Base-by-base conservation (phyloP, 805 yeast genomes). In the Kockiozyma suomiensis region DNA sequence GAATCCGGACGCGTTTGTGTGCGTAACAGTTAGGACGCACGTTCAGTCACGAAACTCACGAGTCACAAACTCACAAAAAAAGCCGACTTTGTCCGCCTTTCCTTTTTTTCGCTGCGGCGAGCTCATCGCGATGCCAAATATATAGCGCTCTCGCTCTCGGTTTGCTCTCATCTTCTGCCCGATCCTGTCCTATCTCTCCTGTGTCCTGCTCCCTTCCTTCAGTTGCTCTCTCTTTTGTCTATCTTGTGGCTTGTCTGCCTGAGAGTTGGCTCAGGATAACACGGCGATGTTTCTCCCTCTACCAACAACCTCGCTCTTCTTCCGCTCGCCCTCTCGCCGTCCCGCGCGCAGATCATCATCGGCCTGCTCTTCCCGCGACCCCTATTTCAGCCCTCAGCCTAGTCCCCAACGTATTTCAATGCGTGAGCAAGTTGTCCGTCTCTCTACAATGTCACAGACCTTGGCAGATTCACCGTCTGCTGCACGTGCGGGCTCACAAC, bases 231-330 rank as follows among this genome's bases (percentile, higher is more conserved):
- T 30, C 33, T 6, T 30, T 6, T 30, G 10, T 25, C 33, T n/a
- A 7, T 25, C 12, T 35, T 26, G 35, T 45, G 2, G 15, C 17
- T 25, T 6, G 7, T 10, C 35, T 26, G 17, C 33, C 35, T 25
- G 32, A 15, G 17, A 10, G 46, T 12, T n/a, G 12, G 28, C 26
- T 3, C 13, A n/a, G 25, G 28, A 8, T 28, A 2, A 10, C 46
- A 13, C 28, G 5, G 35, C 54, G 19, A 54, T 54, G 58, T 54
- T 46, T 25, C 58, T 54, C 26, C 54, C 58, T 23, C 54, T 54
- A 23, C 58, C 54, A 5, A 37, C 58, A 7, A 12, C 58, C 23
- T 25, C 46, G 45, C 35, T 48, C 26, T 53, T 53, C 38, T 54
- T 54, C 43, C 54, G 58, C 8, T 45, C 57, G n/a, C 46, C 35